phyloP scores from a whole-genome alignment of 2,329 filamentous ascomycete genomes.

The Aspergillus ibericus region DNA sequence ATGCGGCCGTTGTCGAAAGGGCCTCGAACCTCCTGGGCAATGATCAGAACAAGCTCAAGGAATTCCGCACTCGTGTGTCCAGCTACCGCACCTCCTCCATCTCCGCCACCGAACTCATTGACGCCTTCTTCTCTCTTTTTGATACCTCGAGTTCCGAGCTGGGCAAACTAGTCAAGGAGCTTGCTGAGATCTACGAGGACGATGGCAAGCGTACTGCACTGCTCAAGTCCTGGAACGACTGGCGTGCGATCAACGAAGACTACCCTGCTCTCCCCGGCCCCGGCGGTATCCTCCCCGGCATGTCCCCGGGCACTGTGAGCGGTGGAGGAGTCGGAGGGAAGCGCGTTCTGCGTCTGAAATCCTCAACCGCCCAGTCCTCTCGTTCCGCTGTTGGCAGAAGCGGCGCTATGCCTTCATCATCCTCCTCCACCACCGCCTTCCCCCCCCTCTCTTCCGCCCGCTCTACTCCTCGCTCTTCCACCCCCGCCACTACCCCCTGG shows the following conservation, averaged over 20 bases:
- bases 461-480: constrained; percentile 21
- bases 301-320: constrained; percentile 44
- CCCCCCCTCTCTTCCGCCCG: constrained; percentile 43
- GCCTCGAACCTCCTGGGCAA: constrained; percentile 78
- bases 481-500: constrained; percentile 25
- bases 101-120: constrained; percentile 74
- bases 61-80: constrained; percentile 79
- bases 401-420: constrained; percentile 46
- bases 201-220: constrained; percentile 70
- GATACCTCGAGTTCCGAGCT: constrained; percentile 77
- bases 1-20: constrained; percentile 81
- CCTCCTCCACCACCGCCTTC: constrained; percentile 46
- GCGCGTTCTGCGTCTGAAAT: constrained; percentile 66
- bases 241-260: constrained; percentile 93
- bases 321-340: constrained; percentile 62
- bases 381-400: constrained; percentile 63
- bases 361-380: constrained; percentile 67
- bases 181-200: constrained; percentile 90
- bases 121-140: constrained; percentile 84
- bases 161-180: constrained; percentile 84
- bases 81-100: constrained; percentile 70
- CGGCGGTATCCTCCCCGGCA: constrained; percentile 63
- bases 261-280: constrained; percentile 84
- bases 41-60: constrained; percentile 69
- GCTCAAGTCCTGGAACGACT: constrained; percentile 87